A percentile compares a stretch with the other conserved stretches of the same genome.
These are phyloP conservation scores for Galeopsis tetrahit DNA, from an alignment of 257 asterid species.

Conservation along the genomic window DNA sequence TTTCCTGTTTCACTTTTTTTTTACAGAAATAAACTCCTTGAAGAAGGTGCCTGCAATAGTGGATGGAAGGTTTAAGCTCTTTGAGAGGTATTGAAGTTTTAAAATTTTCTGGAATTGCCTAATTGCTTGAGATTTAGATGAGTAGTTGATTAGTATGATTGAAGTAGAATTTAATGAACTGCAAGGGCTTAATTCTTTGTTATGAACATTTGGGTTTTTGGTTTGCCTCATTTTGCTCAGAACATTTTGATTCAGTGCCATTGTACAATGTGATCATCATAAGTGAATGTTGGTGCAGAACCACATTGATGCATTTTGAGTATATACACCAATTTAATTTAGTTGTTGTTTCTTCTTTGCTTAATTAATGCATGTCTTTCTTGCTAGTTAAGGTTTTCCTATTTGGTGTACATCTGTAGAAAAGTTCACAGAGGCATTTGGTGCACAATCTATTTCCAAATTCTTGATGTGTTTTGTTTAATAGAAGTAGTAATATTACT, in stretches of 20 bases:
- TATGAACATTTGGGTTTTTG: not conserved
- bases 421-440: too few relatives aligned
- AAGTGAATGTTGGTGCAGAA: too few relatives aligned
- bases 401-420: too few relatives aligned
- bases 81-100: constrained; percentile 62
- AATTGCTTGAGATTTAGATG: not conserved
- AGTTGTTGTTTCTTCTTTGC: too few relatives aligned
- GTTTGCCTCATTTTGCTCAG: not conserved
- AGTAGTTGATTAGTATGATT: not conserved
- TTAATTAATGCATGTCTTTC: too few relatives aligned
- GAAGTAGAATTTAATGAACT: not conserved
- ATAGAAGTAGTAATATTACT: too few relatives aligned
- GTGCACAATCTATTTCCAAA: too few relatives aligned
- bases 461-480: too few relatives aligned
- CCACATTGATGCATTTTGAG: too few relatives aligned
- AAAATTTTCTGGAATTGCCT: not conserved
- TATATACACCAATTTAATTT: too few relatives aligned
- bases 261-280: too few relatives aligned
- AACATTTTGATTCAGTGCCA: not conserved
- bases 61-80: constrained; percentile 88
- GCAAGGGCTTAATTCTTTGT: not conserved
- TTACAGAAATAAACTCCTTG: constrained; percentile 76
- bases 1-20: constrained; percentile 5
- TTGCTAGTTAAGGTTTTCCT: too few relatives aligned
- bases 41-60: constrained; percentile 82